Conservation (phyloP, 2,329 filamentous ascomycete genomes). For the Chaetomium sp. region DNA sequence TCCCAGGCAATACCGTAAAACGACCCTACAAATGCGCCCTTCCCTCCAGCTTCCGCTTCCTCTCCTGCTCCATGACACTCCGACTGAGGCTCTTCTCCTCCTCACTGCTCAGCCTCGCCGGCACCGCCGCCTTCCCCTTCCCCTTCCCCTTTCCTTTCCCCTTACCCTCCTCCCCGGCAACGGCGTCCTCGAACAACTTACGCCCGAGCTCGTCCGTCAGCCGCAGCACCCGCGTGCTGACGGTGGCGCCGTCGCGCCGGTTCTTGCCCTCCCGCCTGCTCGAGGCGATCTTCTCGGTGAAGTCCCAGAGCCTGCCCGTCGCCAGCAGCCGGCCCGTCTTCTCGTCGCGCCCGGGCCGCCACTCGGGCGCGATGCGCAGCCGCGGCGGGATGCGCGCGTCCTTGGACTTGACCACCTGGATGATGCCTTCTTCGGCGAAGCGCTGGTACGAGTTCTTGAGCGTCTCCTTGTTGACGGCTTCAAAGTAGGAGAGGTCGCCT, state of each 20-base stretch:
- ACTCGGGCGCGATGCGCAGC: conserved; percentile 71
- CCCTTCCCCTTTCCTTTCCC: conserved; percentile 41
- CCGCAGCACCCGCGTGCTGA: conserved; percentile 76
- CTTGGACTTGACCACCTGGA: conserved; percentile 71
- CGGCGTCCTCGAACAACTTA: conserved; percentile 65
- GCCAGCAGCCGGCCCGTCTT: conserved; percentile 63
- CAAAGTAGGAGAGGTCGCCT: conserved; percentile 94
- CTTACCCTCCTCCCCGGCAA: conserved; percentile 44
- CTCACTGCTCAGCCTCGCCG: conserved; percentile 52
- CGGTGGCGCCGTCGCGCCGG: conserved; percentile 86
- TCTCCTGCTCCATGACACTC: conserved; percentile 50
- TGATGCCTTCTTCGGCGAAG: conserved; percentile 88
- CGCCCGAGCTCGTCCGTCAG: conserved; percentile 75
- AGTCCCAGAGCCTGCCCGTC: conserved; percentile 82
- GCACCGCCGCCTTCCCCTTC: conserved; percentile 38
- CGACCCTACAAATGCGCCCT: conserved; percentile 45
- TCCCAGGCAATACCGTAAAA: not conserved
- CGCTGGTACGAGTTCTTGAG: conserved; percentile 89
- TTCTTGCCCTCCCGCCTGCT: conserved; percentile 93
- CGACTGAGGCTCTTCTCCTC: conserved; percentile 51
- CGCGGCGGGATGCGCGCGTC: conserved; percentile 62
- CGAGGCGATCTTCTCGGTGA: conserved; percentile 83
- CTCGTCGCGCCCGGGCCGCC: conserved; percentile 69
- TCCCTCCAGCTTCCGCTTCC: conserved; percentile 52
- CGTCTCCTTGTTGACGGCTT: conserved; percentile 97